phyloP scores from a whole-genome alignment of 2,329 filamentous ascomycete species.

The Myotisia sp. region DNA sequence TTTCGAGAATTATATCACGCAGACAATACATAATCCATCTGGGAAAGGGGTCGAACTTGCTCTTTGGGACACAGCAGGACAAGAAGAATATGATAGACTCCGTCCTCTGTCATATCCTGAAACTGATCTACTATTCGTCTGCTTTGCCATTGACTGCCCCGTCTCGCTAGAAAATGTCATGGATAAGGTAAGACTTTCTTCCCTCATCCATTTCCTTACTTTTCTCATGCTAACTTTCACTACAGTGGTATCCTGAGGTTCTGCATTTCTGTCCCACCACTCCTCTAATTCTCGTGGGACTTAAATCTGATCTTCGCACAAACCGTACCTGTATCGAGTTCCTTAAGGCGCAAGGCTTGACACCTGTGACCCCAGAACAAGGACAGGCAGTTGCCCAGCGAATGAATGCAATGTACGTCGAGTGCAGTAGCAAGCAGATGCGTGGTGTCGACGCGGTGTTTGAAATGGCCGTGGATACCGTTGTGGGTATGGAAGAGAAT shows the following conservation, averaged over 20 bases:
- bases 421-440: conserved; percentile 98
- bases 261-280: conserved; percentile 98
- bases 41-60: conserved; percentile 94
- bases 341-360: conserved; percentile 93
- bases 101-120: conserved; percentile 94
- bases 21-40: conserved; percentile 71
- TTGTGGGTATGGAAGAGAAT: conserved; percentile 67
- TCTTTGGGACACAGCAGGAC: conserved; percentile 94
- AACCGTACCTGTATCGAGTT: conserved; percentile 97
- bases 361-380: conserved; percentile 83
- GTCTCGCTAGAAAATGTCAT: conserved; percentile 97
- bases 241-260: conserved; percentile 97
- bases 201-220: neutral
- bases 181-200: conserved; percentile 61
- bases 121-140: conserved; percentile 94
- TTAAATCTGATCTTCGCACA: conserved; percentile 90
- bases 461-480: conserved; percentile 75
- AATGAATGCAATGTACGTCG: conserved; percentile 93
- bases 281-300: conserved; percentile 82
- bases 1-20: conserved; percentile 99
- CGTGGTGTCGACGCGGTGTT: conserved; percentile 93
- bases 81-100: conserved; percentile 95
- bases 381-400: conserved; percentile 75
- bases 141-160: conserved; percentile 97
- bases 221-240: conserved; percentile 5